Conservation (phyloP, 148 eudicot genomes). For the Selenicereus undatus region DNA sequence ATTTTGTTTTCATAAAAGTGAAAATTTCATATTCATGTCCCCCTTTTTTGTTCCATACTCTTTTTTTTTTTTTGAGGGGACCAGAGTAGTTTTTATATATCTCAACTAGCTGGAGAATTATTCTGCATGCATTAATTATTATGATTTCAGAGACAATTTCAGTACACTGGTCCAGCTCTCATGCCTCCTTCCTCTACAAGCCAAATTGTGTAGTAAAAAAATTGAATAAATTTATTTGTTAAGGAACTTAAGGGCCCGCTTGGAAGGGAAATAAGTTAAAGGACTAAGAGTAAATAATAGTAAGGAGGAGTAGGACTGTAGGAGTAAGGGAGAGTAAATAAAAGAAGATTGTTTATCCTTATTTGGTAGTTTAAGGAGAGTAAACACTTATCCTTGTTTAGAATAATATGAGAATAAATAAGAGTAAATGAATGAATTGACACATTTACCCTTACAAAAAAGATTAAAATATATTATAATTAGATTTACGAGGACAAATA, state of each 20-base stretch:
- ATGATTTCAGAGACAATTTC: constrained; percentile 19
- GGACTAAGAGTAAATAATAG: too few relatives aligned
- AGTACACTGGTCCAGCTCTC: constrained; percentile 15
- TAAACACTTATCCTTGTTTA: too few relatives aligned
- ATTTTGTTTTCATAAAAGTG: neutral
- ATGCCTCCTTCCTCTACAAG: constrained; percentile 7
- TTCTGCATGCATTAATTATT: constrained; percentile 10
- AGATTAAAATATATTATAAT: too few relatives aligned
- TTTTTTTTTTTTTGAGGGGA: constrained; percentile 3
- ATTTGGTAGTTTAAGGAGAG: too few relatives aligned
- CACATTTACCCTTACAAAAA: too few relatives aligned
- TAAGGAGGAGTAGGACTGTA: too few relatives aligned
- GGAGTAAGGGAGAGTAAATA: too few relatives aligned
- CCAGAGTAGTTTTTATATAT: neutral
- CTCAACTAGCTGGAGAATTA: constrained; percentile 13
- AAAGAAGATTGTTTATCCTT: too few relatives aligned
- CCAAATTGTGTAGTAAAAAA: neutral
- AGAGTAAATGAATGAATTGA: too few relatives aligned
- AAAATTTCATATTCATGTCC: neutral
- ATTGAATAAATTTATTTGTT: neutral
- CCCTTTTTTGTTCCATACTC: constrained; percentile 4
- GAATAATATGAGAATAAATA: too few relatives aligned
- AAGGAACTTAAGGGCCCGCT: neutral
- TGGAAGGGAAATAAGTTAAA: too few relatives aligned
- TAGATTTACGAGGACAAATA: too few relatives aligned